Evolutionary conservation across 345 rosid genomes (phyloP).

Genomic region (Lumnitzera littorea): DNA sequence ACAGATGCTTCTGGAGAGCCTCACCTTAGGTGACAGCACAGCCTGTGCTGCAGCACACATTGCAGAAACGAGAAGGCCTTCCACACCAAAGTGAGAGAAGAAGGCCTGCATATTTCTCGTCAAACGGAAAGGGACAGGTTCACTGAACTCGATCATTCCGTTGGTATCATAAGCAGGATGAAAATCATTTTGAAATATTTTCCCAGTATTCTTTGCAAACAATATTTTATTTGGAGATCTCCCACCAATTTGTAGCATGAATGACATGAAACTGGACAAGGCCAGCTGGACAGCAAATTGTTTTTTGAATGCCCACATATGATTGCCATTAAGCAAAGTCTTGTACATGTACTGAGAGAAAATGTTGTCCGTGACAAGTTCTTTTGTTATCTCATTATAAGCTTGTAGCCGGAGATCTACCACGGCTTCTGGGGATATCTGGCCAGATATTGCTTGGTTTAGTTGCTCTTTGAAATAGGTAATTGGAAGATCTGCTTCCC

Average conservation of each 20-base stretch:
- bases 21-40: conserved; percentile 77
- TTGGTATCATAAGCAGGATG: conserved; percentile 90
- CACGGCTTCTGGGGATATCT: conserved; percentile 74
- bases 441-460: conserved; percentile 91
- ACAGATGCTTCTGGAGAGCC: neutral
- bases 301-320: conserved; percentile 97
- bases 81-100: conserved; percentile 92
- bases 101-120: conserved; percentile 98
- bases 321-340: conserved; percentile 75
- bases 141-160: conserved; percentile 88
- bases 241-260: conserved; percentile 95
- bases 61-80: conserved; percentile 91
- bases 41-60: conserved; percentile 98
- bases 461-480: conserved; percentile 88
- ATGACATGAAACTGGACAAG: conserved; percentile 96
- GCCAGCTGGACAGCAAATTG: conserved; percentile 97
- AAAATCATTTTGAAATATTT: conserved; percentile 92
- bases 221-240: conserved; percentile 95
- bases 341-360: conserved; percentile 98
- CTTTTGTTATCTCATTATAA: conserved; percentile 73
- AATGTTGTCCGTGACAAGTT: conserved; percentile 59
- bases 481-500: conserved; percentile 88
- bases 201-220: conserved; percentile 97
- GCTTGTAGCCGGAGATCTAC: conserved; percentile 96
- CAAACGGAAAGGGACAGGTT: conserved; percentile 94